Evolutionary conservation across 129 eudicot genomes (phyloP), one percentile per base, ranked within the genome.

Genomic region (Daucus carota): DNA sequence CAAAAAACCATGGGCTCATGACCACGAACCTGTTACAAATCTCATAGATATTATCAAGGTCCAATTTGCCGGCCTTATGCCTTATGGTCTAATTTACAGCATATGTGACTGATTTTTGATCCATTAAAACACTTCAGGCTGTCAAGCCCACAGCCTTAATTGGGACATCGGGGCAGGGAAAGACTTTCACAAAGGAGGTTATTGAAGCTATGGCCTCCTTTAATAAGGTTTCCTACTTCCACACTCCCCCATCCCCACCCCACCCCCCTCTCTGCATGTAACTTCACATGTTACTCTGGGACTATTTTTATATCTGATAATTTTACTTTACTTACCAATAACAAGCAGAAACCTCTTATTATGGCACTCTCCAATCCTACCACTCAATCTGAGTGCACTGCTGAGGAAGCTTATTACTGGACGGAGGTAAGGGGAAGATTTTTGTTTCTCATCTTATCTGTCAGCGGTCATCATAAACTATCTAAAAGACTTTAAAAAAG

Each of bases 391-490:
- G 73, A 69, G 42, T 93, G 98, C 80, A 93, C 96, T 29, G 98
- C 98, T 16, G 97, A 90, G 75, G 96, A 93, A 82, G 98, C 98
- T 74, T 93, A 93, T 71, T 81, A 74, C 12, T 93, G 98, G 97
- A 93, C 97, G 80, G 83, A 88, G 97, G 98, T 93, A 28, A 52
- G 62, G 62, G 3, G 11, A 80, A 66, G 42, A 72, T 43, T 57
- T n/a, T 69, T 3, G 31, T 40, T 20, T 29, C 34, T 69, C 47
- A n/a, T 52, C 28, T 16, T 40, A 28, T 66, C 40, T 60, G 41
- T 16, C 32, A 26, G 45, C 14, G 6, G 31, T 12, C 33, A 12
- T 29, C 3, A 12, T 3, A 28, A 26, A 14, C 3, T 28, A 24
- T 62, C 36, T 8, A 15, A 62, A 62, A 24, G 3, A 0, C 5